Evolutionary conservation across 1,139 yeast species (phyloP).

Genomic region (Petasospora fabianii): DNA sequence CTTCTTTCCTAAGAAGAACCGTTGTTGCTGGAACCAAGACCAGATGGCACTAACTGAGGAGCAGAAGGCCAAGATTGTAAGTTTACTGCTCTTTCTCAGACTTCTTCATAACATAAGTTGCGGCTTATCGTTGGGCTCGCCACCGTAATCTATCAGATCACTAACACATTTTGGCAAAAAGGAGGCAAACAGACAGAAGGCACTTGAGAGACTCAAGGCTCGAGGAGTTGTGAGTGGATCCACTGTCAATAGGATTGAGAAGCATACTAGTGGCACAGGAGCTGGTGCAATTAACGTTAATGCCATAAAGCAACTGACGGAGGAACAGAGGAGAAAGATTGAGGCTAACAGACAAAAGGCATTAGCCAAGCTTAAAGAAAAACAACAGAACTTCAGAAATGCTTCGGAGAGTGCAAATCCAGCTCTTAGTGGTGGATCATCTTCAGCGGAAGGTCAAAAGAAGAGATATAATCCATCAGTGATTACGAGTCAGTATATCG

Average conservation of each 20-base stretch:
- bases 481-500: slow-evolving; percentile 71
- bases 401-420: slow-evolving; percentile 24
- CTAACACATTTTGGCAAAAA: slow-evolving; percentile 22
- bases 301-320: slow-evolving; percentile 35
- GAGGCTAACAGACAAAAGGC: slow-evolving; percentile 61
- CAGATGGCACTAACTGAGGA: slow-evolving; percentile 25
- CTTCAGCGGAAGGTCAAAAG: background rate
- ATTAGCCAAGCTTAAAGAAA: slow-evolving; percentile 44
- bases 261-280: slow-evolving; percentile 24
- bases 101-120: too few species aligned
- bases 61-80: slow-evolving; percentile 25
- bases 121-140: background rate
- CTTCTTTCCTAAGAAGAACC: background rate
- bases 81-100: slow-evolving; percentile 4
- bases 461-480: slow-evolving; percentile 36
- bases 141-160: slow-evolving; percentile 1
- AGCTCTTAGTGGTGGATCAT: slow-evolving; percentile 5
- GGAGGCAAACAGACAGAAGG: slow-evolving; percentile 59
- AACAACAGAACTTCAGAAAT: slow-evolving; percentile 28
- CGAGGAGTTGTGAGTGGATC: slow-evolving; percentile 34
- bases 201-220: slow-evolving; percentile 52
- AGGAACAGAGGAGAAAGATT: slow-evolving; percentile 48
- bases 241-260: slow-evolving; percentile 19
- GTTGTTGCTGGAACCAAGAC: background rate
- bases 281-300: slow-evolving; percentile 24